Percentiles rank a stretch among this genome's conserved stretches.
These are phyloP conservation scores for Eucalyptus coolabah DNA, from an alignment of 345 rosid genomes.

Conservation along the genomic window DNA sequence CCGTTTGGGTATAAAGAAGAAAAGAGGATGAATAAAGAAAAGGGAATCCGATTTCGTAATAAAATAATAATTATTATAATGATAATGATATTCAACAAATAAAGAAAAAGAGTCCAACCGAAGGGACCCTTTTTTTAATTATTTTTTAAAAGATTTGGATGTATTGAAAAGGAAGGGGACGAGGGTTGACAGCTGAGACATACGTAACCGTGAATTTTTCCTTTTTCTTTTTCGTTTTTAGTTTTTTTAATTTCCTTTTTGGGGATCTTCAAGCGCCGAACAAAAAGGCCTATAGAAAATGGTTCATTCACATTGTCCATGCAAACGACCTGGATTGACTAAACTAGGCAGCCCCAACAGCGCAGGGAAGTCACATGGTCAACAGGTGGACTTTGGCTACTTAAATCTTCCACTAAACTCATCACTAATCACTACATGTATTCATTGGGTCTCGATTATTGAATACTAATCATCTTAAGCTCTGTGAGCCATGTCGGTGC, in stretches of 20 bases:
- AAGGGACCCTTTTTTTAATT: background rate
- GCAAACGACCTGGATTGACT: background rate
- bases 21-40: background rate
- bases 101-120: background rate
- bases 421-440: background rate
- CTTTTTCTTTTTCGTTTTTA: slow-evolving; percentile 20
- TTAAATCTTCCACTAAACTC: background rate
- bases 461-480: background rate
- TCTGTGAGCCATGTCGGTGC: background rate
- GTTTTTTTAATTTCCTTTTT: background rate
- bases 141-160: background rate
- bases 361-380: background rate
- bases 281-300: background rate
- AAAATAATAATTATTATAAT: background rate
- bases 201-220: background rate
- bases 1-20: background rate
- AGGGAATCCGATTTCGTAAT: background rate
- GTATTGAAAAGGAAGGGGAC: background rate
- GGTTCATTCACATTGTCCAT: background rate
- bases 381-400: background rate
- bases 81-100: background rate
- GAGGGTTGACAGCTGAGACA: slow-evolving; percentile 21
- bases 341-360: background rate
- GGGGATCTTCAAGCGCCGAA: background rate
- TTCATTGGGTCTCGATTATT: background rate